phyloP scores from a whole-genome alignment of 2,329 filamentous ascomycete genomes.

The Diplodia scrobiculata region DNA sequence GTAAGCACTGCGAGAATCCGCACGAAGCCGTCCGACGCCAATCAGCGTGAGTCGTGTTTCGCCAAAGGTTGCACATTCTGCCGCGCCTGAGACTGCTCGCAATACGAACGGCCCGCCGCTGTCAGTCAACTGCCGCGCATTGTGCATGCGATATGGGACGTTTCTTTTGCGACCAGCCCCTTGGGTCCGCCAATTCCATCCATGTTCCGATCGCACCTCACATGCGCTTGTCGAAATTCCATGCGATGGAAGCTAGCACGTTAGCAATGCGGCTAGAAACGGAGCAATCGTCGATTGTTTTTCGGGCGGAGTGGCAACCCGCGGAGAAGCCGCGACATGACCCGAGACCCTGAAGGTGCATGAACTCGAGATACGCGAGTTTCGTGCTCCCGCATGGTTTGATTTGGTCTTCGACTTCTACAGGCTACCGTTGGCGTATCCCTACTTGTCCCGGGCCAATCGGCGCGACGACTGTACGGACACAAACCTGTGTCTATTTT shows the following conservation, averaged over 20 bases:
- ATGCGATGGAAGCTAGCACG: background rate
- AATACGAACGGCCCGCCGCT: conserved; percentile 9
- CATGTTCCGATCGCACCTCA: background rate
- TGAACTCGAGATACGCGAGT: background rate
- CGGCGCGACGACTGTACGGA: background rate
- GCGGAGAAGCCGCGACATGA: background rate
- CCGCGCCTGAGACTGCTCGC: background rate
- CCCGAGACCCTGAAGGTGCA: conserved; percentile 3
- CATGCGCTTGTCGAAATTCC: background rate
- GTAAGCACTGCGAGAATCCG: conserved; percentile 8
- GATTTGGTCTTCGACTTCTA: too few species aligned
- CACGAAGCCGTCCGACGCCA: background rate
- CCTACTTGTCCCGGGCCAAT: background rate
- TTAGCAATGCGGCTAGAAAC: background rate
- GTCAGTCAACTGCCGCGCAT: background rate
- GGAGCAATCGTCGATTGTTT: background rate
- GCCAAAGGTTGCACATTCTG: background rate
- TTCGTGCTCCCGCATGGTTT: background rate
- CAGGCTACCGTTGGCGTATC: background rate
- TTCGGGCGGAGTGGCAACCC: background rate
- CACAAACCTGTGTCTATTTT: background rate
- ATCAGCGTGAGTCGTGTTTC: background rate
- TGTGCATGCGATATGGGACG: background rate
- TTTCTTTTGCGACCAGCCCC: background rate
- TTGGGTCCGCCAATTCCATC: background rate